Conservation (phyloP, 169 alveolate genomes). For the Eimeria necatrix region DNA sequence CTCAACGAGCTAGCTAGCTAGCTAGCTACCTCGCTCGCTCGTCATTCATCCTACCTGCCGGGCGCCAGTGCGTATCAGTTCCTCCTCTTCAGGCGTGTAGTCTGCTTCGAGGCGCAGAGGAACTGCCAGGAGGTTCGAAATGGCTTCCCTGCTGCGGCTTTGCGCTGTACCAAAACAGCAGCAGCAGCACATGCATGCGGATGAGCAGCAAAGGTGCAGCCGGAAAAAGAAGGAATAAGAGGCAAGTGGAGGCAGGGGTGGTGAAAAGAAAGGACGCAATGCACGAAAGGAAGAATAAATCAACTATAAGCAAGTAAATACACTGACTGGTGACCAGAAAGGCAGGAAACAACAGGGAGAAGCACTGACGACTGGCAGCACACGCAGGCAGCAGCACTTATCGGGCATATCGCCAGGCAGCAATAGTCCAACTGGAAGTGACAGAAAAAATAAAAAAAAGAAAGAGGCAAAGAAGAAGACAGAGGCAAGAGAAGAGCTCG, state of each 20-base stretch:
- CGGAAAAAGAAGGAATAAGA: background rate
- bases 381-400: too few relatives aligned
- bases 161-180: conserved; percentile 27
- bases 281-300: too few relatives aligned
- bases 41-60: conserved; percentile 1
- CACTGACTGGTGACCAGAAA: too few relatives aligned
- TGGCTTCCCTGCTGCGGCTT: conserved; percentile 5
- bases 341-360: too few relatives aligned
- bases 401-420: background rate
- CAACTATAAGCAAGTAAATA: too few relatives aligned
- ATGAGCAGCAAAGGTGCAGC: background rate
- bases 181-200: background rate
- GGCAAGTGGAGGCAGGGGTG: too few relatives aligned
- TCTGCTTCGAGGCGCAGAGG: conserved; percentile 69
- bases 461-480: background rate
- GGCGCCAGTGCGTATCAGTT: conserved; percentile 12
- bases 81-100: conserved; percentile 66
- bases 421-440: background rate
- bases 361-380: too few relatives aligned
- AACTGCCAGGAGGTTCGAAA: conserved; percentile 52
- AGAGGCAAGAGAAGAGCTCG: background rate
- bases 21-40: background rate
- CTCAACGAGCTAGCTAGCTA: background rate
- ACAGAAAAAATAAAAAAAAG: background rate
- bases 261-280: too few relatives aligned